phyloP scores from a whole-genome alignment of 139 green algal species.

The Chlamydomonas schloesseri region DNA sequence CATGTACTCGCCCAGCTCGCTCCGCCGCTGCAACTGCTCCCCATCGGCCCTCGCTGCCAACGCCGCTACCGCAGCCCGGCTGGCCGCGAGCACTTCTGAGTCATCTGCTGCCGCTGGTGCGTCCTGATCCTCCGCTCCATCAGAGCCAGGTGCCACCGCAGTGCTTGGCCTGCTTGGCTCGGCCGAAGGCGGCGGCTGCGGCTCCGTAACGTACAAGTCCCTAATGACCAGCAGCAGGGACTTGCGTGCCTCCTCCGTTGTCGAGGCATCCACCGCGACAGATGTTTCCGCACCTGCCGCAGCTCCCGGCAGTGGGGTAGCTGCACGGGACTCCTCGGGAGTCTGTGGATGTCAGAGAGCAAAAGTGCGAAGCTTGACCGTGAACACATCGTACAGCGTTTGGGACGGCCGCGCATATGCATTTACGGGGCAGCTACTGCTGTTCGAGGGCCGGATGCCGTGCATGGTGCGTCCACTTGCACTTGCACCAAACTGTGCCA shows the following conservation, averaged over 20 bases:
- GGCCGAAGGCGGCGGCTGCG: not conserved
- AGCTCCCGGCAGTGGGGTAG: not conserved
- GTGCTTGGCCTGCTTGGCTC: constrained; percentile 6
- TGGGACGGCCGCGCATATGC: no score
- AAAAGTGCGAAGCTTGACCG: no score
- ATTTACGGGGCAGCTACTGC: no score
- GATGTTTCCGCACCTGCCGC: not conserved
- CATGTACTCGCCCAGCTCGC: constrained; percentile 51
- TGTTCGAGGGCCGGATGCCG: no score
- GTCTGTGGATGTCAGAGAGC: constrained; percentile 8
- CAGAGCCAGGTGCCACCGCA: no score
- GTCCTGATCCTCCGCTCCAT: not conserved
- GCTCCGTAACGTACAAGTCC: constrained; percentile 32
- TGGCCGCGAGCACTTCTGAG: not conserved
- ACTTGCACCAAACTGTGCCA: no score
- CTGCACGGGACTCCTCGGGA: not conserved
- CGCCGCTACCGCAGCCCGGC: constrained; percentile 23
- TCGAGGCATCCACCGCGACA: not conserved
- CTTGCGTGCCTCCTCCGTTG: not conserved
- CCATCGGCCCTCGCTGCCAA: not conserved
- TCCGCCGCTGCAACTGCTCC: constrained; percentile 29
- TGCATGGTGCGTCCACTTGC: no score
- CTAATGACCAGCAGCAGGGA: constrained; percentile 34
- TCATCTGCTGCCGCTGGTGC: not conserved
- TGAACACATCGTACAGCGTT: no score